Percentiles rank a stretch among this genome's conserved stretches.
These are phyloP conservation scores for Didymella arachidicola DNA, from an alignment of 2,329 filamentous ascomycete genomes.

Conservation along the genomic window DNA sequence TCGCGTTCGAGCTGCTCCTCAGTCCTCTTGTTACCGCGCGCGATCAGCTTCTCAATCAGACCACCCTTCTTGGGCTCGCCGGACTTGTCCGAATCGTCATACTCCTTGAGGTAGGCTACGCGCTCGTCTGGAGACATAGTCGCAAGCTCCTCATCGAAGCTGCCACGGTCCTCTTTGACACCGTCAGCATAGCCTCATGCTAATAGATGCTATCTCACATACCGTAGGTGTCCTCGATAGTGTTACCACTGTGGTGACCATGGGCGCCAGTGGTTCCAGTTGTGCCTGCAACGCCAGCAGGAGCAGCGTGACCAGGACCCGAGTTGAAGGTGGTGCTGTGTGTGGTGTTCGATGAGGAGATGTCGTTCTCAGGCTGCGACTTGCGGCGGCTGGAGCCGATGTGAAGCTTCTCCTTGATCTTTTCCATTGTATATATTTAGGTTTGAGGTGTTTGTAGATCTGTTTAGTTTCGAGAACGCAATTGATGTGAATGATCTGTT, in stretches of 20 bases:
- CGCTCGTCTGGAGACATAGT: slow-evolving; percentile 46
- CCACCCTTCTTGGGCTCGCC: slow-evolving; percentile 45
- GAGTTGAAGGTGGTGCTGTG: slow-evolving; percentile 23
- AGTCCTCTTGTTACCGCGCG: slow-evolving; percentile 46
- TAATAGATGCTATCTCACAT: neutral
- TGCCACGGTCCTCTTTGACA: slow-evolving; percentile 39
- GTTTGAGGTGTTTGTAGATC: slow-evolving; percentile 10
- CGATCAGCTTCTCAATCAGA: slow-evolving; percentile 45
- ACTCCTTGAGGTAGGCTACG: slow-evolving; percentile 46
- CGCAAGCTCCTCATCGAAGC: slow-evolving; percentile 45
- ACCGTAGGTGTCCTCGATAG: slow-evolving; percentile 21
- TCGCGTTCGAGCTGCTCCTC: slow-evolving; percentile 45
- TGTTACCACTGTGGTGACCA: slow-evolving; percentile 6
- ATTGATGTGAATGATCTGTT: slow-evolving; percentile 16
- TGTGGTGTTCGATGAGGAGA: slow-evolving; percentile 9
- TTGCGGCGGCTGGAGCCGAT: slow-evolving; percentile 43
- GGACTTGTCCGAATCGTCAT: slow-evolving; percentile 46
- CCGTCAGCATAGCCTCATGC: slow-evolving; percentile 9
- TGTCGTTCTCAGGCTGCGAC: slow-evolving; percentile 38
- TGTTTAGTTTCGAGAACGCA: slow-evolving; percentile 11
- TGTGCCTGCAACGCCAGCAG: slow-evolving; percentile 25
- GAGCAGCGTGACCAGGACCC: slow-evolving; percentile 25
- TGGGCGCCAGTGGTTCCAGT: slow-evolving; percentile 13
- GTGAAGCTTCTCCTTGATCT: slow-evolving; percentile 49
- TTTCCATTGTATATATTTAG: slow-evolving; percentile 37